Conservation (phyloP, 805 yeast species). For the Kodamaea kaohsiungensis region DNA sequence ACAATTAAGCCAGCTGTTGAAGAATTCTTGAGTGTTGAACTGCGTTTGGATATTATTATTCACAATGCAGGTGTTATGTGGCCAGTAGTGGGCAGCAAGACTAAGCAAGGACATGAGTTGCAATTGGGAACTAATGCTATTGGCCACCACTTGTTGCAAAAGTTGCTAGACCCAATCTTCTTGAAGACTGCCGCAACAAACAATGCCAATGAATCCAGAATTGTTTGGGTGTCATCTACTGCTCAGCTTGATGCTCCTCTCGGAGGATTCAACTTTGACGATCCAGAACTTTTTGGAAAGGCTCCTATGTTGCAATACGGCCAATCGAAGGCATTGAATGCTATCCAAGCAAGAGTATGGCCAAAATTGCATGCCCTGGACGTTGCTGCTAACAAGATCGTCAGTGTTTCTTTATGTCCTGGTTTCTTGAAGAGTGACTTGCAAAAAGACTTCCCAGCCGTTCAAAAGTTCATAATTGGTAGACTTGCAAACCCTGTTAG, state of each 20-base stretch:
- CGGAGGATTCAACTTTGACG: constrained; percentile 36
- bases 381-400: constrained; percentile 22
- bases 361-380: constrained; percentile 24
- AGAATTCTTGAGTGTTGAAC: constrained; percentile 12
- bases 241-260: constrained; percentile 30
- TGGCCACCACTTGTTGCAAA: constrained; percentile 48
- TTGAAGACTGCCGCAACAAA: constrained; percentile 28
- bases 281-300: constrained; percentile 11
- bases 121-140: constrained; percentile 50
- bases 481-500: constrained; percentile 19
- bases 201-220: constrained; percentile 30
- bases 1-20: constrained; percentile 27
- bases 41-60: constrained; percentile 21
- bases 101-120: constrained; percentile 47
- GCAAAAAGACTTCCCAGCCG: constrained; percentile 22
- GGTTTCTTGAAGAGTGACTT: constrained; percentile 40
- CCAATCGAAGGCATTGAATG: constrained; percentile 45
- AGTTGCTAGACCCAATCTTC: constrained; percentile 39
- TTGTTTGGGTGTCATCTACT: constrained; percentile 48
- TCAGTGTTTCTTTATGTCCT: constrained; percentile 41
- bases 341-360: constrained; percentile 39
- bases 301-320: constrained; percentile 32
- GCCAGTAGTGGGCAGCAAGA: constrained; percentile 34
- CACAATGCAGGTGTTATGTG: constrained; percentile 36
- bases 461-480: background rate